Base-by-base conservation (phyloP, 371 early-diverging fungal genomes). In the Smittium mucronatum region DNA sequence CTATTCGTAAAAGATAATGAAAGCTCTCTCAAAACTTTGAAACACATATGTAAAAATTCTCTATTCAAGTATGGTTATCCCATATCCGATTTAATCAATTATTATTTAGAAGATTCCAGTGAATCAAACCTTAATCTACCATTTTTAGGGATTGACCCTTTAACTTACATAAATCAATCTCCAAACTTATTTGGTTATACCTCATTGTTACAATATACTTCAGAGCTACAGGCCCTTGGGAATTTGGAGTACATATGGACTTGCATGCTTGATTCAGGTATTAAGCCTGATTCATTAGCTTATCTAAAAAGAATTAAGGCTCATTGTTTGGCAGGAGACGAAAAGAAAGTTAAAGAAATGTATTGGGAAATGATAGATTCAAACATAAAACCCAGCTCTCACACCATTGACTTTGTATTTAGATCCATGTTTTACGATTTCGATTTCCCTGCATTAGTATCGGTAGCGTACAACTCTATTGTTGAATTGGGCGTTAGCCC, bases 321-420 rank as follows among this genome's bases (percentile, higher is more conserved):
- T 2, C 25, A 67, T 31, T 36, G 11, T 34, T 29, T 67, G 47
- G 26, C 67, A 8, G 36, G 31, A 64, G 26, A 64, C 15, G 31
- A 64, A 8, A 57, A 57, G 5, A 36, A 67, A 15, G 47, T 47
- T 5, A 11, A 2, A 16, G 31, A 32, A 57, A 30, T 36, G 21
- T 67, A 67, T 31, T 36, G 36, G 67, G 67, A 67, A 57, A 67
- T 67, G 67, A 31, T 36, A 2, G 29, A 67, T 57, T 30, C 36
- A 5, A 30, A 36, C 15, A 25, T 67, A 8, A 28, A 26, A 36
- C 36, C 36, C 25, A 28, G 8, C 17, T n/a, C 36, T 30, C 30
- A 35, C 30, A 36, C 57, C 1, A 2, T 67, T 15, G 67, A 36
- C 35, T 67, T 67, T 67, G 67, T 67, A 35, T 34, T 57, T 16